Base-by-base conservation (phyloP, 371 early-diverging fungal genomes). In the Rhizopus stolonifer region DNA sequence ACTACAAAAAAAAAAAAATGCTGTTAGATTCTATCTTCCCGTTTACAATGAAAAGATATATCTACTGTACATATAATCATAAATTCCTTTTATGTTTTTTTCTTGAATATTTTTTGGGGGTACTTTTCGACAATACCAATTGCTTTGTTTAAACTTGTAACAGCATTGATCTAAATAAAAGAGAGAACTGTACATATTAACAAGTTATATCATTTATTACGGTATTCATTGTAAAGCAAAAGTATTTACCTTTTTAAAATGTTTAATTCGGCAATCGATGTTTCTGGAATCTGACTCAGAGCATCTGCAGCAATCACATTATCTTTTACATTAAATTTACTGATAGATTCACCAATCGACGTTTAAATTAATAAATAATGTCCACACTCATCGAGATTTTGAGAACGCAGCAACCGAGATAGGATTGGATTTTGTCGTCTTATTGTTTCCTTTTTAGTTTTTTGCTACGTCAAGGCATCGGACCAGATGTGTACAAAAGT, bases 181-280 rank as follows among this genome's bases (percentile, higher is more conserved):
- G 42, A 42, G 29, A 42, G 42, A 17, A 40, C 29, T 51, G 29
- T 42, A 18, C 25, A 51, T 40, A 51, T 24, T 40, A 40, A 51
- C 5, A 29, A 39, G 51, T 51, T 40, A 40, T 38, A 40, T 51
- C 42, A 51, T 13, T 25, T 40, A 42, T 51, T 42, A 51, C 42
- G 25, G 42, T 51, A 40, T 42, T 51, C 42, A 40, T 51, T 40
- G 42, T 42, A 51, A 51, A 51, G 51, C 9, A 51, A 51, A 49
- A 36, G 31, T 42, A 40, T 51, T 51, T 51, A 42, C 51, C 42
- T 42, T 51, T 51, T 51, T 51, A 19, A 40, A 15, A 3, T 40
- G 26, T 29, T 51, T 51, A 24, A 40, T 51, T 29, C 39, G 7
- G n/a, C n/a, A 31, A 51, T 26, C 21, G 31, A 40, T 51, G 40